Conservation (phyloP, 257 asterid genomes). For the Solanum appendiculatum region DNA sequence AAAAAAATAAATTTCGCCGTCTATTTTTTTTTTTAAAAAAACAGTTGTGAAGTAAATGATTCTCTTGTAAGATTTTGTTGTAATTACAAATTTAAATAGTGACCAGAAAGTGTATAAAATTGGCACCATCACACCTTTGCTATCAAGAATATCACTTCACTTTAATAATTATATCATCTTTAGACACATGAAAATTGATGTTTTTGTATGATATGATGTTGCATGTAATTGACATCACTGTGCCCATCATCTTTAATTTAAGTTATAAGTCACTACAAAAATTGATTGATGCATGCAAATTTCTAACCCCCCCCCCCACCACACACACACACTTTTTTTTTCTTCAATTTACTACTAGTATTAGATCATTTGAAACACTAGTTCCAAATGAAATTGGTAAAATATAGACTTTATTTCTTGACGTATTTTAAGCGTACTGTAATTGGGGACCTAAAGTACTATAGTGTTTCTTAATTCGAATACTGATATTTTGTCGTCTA, state of each 20-base stretch:
- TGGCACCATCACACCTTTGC: background rate
- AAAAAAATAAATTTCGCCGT: background rate
- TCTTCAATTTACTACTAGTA: background rate
- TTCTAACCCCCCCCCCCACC: background rate
- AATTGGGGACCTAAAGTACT: background rate
- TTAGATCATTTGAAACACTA: background rate
- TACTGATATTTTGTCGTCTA: background rate
- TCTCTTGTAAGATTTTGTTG: background rate
- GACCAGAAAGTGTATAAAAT: background rate
- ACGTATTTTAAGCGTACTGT: background rate
- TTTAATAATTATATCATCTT: background rate
- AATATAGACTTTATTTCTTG: background rate
- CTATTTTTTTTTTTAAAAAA: background rate
- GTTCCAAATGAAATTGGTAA: background rate
- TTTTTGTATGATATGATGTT: background rate
- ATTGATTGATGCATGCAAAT: background rate
- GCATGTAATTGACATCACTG: background rate
- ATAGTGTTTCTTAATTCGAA: background rate
- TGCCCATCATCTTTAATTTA: background rate
- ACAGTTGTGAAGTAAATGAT: background rate
- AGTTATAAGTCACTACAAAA: background rate
- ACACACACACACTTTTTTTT: background rate
- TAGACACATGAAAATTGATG: background rate
- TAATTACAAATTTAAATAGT: background rate
- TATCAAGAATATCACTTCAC: background rate